Evolutionary conservation across 2,329 filamentous ascomycete genomes (phyloP).

Genomic region (Neodidymelliopsis sp.): DNA sequence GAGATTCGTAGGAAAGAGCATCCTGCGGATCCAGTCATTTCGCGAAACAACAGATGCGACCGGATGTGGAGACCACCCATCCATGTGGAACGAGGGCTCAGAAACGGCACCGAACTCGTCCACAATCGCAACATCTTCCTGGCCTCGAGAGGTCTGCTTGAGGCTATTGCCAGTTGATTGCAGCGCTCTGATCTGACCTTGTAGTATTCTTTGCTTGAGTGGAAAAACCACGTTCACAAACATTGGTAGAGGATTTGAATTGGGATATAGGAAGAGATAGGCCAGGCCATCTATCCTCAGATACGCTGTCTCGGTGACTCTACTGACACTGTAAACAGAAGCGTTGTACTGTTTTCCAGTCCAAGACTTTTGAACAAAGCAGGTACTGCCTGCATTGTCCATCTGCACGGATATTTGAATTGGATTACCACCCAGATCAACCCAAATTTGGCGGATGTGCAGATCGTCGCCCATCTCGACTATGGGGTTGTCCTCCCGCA

Average conservation of each 20-base stretch:
- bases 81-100: background rate
- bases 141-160: background rate
- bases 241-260: slow-evolving; percentile 13
- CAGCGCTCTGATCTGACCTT: background rate
- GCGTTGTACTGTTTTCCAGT: slow-evolving; percentile 31
- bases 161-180: slow-evolving; percentile 3
- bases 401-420: slow-evolving; percentile 6
- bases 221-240: slow-evolving; percentile 37
- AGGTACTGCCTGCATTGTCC: background rate
- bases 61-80: background rate
- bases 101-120: background rate
- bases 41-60: too few species aligned
- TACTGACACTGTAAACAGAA: slow-evolving; percentile 32
- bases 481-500: slow-evolving; percentile 42
- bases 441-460: slow-evolving; percentile 40
- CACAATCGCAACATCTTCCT: background rate
- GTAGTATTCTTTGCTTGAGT: slow-evolving; percentile 13
- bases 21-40: slow-evolving; percentile 47
- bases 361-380: slow-evolving; percentile 18
- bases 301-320: slow-evolving; percentile 33
- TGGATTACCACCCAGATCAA: slow-evolving; percentile 24
- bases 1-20: slow-evolving; percentile 53
- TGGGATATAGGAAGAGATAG: background rate
- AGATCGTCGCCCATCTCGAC: slow-evolving; percentile 43
- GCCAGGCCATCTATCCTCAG: slow-evolving; percentile 27